A percentile compares a stretch with the other conserved stretches of the same genome.
These are phyloP conservation scores for Leishmania arabica DNA, from an alignment of 208 protist genomes.

Conservation along the genomic window DNA sequence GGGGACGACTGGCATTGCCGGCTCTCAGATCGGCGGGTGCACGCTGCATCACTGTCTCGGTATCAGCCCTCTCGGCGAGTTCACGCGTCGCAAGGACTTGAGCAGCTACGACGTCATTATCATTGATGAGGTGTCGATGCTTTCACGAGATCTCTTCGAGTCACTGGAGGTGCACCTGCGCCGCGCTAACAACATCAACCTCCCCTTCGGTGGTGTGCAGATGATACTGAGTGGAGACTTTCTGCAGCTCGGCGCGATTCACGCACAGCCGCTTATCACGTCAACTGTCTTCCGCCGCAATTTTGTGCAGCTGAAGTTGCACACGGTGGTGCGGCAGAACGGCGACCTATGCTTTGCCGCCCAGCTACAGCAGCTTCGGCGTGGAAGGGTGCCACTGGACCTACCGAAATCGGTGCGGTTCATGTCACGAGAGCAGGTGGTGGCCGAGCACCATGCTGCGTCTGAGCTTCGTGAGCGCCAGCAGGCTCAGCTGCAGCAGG, in stretches of 20 bases:
- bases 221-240: constrained; percentile 94
- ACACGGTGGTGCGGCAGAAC: constrained; percentile 62
- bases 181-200: constrained; percentile 70
- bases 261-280: constrained; percentile 58
- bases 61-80: constrained; percentile 78
- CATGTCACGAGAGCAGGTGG: constrained; percentile 29
- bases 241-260: constrained; percentile 86
- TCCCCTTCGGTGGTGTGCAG: constrained; percentile 92
- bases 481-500: constrained; percentile 30
- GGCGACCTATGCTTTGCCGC: constrained; percentile 45
- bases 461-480: constrained; percentile 24
- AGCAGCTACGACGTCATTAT: constrained; percentile 88
- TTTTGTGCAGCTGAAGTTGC: constrained; percentile 86
- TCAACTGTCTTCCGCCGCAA: constrained; percentile 72
- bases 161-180: constrained; percentile 76
- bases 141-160: constrained; percentile 83
- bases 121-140: constrained; percentile 94
- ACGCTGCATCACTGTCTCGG: constrained; percentile 92
- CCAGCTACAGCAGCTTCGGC: constrained; percentile 77
- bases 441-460: constrained; percentile 25
- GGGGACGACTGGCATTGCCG: constrained; percentile 86
- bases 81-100: constrained; percentile 69
- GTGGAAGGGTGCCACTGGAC: constrained; percentile 65
- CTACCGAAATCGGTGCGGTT: constrained; percentile 67
- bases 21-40: constrained; percentile 72